Evolutionary conservation across 192 early-diverging fungal genomes (phyloP).

Genomic region (Linnemannia exigua): DNA sequence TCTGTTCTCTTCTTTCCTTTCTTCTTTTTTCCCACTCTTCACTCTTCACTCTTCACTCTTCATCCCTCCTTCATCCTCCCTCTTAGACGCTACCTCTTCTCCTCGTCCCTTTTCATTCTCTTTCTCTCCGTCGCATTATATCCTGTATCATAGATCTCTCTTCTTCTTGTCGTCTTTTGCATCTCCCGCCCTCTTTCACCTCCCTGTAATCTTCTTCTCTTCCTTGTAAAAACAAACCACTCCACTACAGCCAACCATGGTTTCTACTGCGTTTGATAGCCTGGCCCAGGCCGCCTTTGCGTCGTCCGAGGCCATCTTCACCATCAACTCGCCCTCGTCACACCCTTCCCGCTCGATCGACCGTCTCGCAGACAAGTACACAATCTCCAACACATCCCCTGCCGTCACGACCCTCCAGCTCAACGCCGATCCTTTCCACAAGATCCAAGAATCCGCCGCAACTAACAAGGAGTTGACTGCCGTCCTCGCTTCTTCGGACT

Average conservation of each 20-base stretch:
- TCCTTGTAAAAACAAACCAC: conserved; percentile 31
- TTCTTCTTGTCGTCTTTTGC: background rate
- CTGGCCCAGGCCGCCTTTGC: conserved; percentile 61
- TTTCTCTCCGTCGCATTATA: conserved; percentile 15
- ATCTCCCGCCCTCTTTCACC: background rate
- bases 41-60: conserved; percentile 8
- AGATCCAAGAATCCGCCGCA: conserved; percentile 41
- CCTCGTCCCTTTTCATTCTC: background rate
- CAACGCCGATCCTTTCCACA: conserved; percentile 46
- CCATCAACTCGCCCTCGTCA: conserved; percentile 49
- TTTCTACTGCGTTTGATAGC: conserved; percentile 52
- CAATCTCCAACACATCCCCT: conserved; percentile 50
- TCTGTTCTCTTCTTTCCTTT: background rate
- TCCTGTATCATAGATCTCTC: conserved; percentile 15
- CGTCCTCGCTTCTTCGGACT: conserved; percentile 48
- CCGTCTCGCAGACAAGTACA: conserved; percentile 40
- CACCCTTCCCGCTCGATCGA: conserved; percentile 36
- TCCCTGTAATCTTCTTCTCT: conserved; percentile 27
- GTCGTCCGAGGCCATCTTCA: conserved; percentile 39
- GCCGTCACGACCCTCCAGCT: conserved; percentile 52
- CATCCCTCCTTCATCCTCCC: background rate
- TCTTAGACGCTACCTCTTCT: background rate
- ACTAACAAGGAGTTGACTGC: conserved; percentile 34
- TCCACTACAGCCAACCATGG: conserved; percentile 45
- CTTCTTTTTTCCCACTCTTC: background rate